phyloP scores from a whole-genome alignment of 257 asterid species.

The Catharanthus roseus region DNA sequence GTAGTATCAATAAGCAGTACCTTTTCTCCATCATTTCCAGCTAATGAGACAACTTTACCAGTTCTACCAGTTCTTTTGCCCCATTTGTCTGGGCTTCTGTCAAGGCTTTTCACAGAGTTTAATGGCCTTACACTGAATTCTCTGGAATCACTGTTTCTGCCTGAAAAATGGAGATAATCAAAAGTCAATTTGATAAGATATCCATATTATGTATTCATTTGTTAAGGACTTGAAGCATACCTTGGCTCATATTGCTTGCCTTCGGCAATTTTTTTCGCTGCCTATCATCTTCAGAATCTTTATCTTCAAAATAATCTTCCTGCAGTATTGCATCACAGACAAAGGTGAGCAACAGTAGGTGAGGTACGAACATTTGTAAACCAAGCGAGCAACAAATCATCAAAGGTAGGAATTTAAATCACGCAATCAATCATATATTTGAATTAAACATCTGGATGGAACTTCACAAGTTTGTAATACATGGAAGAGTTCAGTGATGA shows the following conservation, averaged over 20 bases:
- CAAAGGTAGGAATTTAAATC: neutral
- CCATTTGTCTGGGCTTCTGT: slow-evolving; percentile 24
- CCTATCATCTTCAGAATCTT: slow-evolving; percentile 47
- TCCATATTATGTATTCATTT: neutral
- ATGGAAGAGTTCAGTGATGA: neutral
- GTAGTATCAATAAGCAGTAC: slow-evolving; percentile 25
- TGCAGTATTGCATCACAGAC: slow-evolving; percentile 18
- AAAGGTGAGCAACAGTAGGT: neutral
- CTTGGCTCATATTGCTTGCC: slow-evolving; percentile 36
- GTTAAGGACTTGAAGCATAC: slow-evolving; percentile 16
- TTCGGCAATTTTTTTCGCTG: slow-evolving; percentile 41
- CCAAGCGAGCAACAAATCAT: neutral
- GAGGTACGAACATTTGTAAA: neutral
- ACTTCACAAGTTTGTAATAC: neutral
- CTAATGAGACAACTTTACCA: slow-evolving; percentile 21
- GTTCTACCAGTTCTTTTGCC: slow-evolving; percentile 29
- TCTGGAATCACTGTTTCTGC: slow-evolving; percentile 24
- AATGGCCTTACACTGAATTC: slow-evolving; percentile 27
- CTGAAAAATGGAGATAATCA: slow-evolving; percentile 27
- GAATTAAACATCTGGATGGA: neutral
- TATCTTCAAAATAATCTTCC: slow-evolving; percentile 49
- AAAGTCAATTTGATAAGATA: slow-evolving; percentile 4
- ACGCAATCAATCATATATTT: neutral
- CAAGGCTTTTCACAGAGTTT: slow-evolving; percentile 25
- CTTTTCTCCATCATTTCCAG: slow-evolving; percentile 29